Percentiles rank a stretch among this genome's conserved stretches.
Evolutionary conservation across 2,329 filamentous ascomycete genomes (phyloP).

Genomic region (Monosporascus cannonballus): DNA sequence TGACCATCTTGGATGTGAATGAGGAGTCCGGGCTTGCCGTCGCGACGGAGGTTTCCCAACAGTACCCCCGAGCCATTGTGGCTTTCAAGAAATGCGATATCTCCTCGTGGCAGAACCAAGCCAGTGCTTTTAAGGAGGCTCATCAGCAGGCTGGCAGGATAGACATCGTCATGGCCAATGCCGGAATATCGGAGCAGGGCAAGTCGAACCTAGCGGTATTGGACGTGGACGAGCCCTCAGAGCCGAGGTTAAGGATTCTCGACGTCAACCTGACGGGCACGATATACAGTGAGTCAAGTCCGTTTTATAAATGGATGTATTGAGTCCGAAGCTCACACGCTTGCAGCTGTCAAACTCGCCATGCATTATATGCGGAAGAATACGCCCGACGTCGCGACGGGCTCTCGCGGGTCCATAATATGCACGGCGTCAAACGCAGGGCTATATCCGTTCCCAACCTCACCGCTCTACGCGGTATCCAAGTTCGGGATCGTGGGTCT

Average conservation of each 20-base stretch:
- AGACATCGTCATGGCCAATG: slow-evolving; percentile 44
- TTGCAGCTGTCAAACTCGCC: slow-evolving; percentile 40
- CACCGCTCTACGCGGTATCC: slow-evolving; percentile 42
- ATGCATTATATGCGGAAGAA: slow-evolving; percentile 45
- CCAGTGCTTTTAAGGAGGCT: slow-evolving; percentile 27
- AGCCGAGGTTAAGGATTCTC: slow-evolving; percentile 19
- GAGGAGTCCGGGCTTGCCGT: slow-evolving; percentile 16
- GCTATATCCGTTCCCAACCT: slow-evolving; percentile 43
- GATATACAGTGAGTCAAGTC: slow-evolving; percentile 35
- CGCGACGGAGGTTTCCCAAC: slow-evolving; percentile 17
- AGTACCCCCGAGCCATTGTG: slow-evolving; percentile 18
- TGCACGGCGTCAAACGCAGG: slow-evolving; percentile 49
- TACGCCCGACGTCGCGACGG: slow-evolving; percentile 13
- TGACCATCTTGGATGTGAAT: slow-evolving; percentile 30
- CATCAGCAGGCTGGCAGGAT: slow-evolving; percentile 28
- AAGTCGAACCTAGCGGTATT: slow-evolving; percentile 18
- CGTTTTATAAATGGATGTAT: background rate
- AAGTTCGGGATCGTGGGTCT: slow-evolving; percentile 44
- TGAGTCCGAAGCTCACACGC: slow-evolving; percentile 1
- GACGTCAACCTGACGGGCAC: slow-evolving; percentile 33
- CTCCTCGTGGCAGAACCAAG: slow-evolving; percentile 31
- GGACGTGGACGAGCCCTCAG: slow-evolving; percentile 15
- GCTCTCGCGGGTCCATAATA: slow-evolving; percentile 38
- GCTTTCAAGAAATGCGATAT: slow-evolving; percentile 31
- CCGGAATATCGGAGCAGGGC: slow-evolving; percentile 39